Evolutionary conservation across 2,329 filamentous ascomycete genomes (phyloP).

Genomic region (Purpureocillium takamizusanense): DNA sequence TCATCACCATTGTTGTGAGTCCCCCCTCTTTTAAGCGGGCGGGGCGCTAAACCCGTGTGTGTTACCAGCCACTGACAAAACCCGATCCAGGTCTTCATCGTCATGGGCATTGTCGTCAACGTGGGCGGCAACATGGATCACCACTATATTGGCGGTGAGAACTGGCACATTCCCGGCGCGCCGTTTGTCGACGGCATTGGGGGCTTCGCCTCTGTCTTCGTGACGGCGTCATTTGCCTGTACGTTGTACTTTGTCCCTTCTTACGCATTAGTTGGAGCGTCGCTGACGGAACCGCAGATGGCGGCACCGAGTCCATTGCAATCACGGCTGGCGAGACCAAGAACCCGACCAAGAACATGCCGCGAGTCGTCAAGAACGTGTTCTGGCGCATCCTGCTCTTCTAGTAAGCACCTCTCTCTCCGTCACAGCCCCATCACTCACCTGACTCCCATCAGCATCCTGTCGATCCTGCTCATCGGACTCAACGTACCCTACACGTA

Average conservation of each 20-base stretch:
- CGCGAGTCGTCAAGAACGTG: conserved; percentile 55
- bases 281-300: conserved; percentile 12
- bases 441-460: conserved; percentile 17
- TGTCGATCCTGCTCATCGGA: conserved; percentile 36
- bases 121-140: conserved; percentile 44
- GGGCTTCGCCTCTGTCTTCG: conserved; percentile 52
- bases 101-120: conserved; percentile 46
- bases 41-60: too few relatives aligned
- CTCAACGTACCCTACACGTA: conserved; percentile 50
- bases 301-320: conserved; percentile 54
- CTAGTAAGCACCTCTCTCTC: conserved; percentile 17
- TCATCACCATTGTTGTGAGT: conserved; percentile 37
- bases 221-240: conserved; percentile 48
- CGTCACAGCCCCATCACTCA: not conserved
- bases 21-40: not conserved
- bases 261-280: too few relatives aligned
- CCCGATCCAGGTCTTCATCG: conserved; percentile 44
- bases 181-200: conserved; percentile 58
- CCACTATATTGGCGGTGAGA: conserved; percentile 47
- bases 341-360: conserved; percentile 50
- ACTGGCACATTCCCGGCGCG: conserved; percentile 50
- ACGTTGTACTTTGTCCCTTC: too few relatives aligned
- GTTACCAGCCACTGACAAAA: not conserved
- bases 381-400: conserved; percentile 55
- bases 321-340: conserved; percentile 59